phyloP scores from a whole-genome alignment of 148 eudicot species.

The Fagopyrum tataricum region DNA sequence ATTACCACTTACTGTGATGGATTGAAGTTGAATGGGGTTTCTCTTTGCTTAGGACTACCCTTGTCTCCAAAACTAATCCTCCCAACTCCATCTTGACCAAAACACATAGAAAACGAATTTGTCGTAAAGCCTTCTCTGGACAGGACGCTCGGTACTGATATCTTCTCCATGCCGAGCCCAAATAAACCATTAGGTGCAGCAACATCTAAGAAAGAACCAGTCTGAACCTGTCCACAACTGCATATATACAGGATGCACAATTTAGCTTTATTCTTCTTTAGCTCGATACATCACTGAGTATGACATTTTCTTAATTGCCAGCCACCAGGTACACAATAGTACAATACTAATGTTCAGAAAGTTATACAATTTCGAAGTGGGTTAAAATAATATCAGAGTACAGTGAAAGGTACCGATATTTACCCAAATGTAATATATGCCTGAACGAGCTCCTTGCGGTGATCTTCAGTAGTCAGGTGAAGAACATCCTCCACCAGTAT shows the following conservation, averaged over 20 bases:
- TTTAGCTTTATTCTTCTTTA: neutral
- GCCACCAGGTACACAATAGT: neutral
- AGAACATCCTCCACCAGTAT: constrained; percentile 76
- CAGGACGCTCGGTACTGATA: constrained; percentile 87
- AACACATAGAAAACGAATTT: constrained; percentile 93
- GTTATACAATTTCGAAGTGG: too few relatives aligned
- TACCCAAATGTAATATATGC: constrained; percentile 83
- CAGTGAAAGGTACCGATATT: constrained; percentile 19
- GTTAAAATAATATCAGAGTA: neutral
- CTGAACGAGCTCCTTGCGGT: constrained; percentile 37
- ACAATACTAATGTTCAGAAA: neutral
- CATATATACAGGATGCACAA: constrained; percentile 16
- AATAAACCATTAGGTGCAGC: constrained; percentile 96
- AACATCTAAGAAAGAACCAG: constrained; percentile 86
- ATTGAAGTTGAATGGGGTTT: constrained; percentile 68
- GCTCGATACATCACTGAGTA: neutral
- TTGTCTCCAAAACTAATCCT: constrained; percentile 88
- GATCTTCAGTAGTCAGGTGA: constrained; percentile 56
- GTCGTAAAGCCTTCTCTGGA: constrained; percentile 67
- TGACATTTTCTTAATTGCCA: neutral
- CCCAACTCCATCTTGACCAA: constrained; percentile 84
- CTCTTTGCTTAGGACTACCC: constrained; percentile 65
- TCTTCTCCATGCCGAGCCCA: constrained; percentile 86
- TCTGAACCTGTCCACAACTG: constrained; percentile 96
- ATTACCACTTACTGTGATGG: constrained; percentile 74